Conservation (phyloP, 179 eudicot genomes). For the Beta macrorhiza region DNA sequence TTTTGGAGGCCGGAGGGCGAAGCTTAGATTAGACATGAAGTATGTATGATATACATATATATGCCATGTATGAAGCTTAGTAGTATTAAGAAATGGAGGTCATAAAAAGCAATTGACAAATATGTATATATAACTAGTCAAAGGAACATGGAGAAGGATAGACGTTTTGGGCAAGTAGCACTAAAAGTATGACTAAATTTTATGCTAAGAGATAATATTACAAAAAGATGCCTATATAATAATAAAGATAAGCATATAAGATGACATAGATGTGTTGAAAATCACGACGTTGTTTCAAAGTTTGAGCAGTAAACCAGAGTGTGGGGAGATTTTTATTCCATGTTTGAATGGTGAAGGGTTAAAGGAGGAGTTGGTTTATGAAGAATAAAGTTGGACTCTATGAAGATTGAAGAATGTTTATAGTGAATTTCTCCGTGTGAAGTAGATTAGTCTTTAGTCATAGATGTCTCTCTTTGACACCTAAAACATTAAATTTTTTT, state of each 20-base stretch:
- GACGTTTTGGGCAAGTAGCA: constrained; percentile 22
- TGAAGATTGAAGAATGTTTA: neutral
- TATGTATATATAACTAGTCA: constrained; percentile 2
- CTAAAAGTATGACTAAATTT: constrained; percentile 28
- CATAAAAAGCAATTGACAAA: neutral
- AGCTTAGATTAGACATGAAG: neutral
- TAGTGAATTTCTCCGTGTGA: neutral
- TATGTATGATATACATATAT: neutral
- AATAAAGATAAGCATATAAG: neutral
- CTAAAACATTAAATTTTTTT: neutral
- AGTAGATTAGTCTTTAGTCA: neutral
- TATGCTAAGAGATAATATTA: too few relatives aligned
- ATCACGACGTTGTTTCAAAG: neutral
- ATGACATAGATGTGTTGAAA: constrained; percentile 15
- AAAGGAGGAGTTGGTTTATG: neutral
- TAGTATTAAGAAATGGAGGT: neutral
- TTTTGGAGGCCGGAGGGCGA: neutral
- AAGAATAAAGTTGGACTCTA: neutral
- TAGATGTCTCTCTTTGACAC: constrained; percentile 8
- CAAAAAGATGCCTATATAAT: too few relatives aligned
- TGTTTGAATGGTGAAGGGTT: constrained; percentile 2
- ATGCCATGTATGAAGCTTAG: neutral
- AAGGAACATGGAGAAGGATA: constrained; percentile 13
- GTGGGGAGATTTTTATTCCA: constrained; percentile 6
- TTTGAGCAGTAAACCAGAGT: neutral